Conservation (phyloP, 2,329 filamentous ascomycete species). For the Ophiostoma quercus region DNA sequence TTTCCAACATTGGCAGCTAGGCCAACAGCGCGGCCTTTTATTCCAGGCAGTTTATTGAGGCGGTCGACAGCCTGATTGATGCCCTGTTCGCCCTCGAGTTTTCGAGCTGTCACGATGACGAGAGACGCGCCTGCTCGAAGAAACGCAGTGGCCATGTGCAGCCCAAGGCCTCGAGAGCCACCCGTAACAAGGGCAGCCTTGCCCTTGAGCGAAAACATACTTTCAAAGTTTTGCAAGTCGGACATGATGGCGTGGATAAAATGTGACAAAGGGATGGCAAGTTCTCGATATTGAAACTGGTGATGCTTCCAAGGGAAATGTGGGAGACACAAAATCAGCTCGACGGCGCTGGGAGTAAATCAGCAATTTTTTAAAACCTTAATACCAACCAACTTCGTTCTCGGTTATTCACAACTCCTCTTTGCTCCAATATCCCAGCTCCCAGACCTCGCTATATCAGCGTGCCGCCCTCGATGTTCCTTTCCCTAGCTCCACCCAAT, state of each 20-base stretch:
- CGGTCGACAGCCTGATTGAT: slow-evolving; percentile 59
- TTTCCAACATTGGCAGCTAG: background rate
- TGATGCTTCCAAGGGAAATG: background rate
- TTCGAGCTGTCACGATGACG: slow-evolving; percentile 69
- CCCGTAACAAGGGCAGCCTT: slow-evolving; percentile 31
- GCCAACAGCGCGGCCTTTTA: slow-evolving; percentile 41
- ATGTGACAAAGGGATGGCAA: background rate
- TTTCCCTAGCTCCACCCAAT: slow-evolving; percentile 28
- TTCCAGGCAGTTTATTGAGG: slow-evolving; percentile 57
- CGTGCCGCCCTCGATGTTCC: slow-evolving; percentile 29
- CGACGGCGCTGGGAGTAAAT: background rate
- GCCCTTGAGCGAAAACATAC: background rate
- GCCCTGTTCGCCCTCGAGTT: slow-evolving; percentile 57
- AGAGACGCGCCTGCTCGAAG: slow-evolving; percentile 65
- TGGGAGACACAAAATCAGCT: background rate
- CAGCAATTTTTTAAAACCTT: background rate
- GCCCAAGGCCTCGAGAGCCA: slow-evolving; percentile 52
- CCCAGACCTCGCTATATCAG: background rate
- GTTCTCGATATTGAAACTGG: background rate
- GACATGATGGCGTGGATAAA: background rate
- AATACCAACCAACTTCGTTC: background rate
- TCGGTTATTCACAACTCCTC: background rate
- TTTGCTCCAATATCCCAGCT: background rate
- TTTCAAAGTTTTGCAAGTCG: background rate
- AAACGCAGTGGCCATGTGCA: slow-evolving; percentile 61